Evolutionary conservation across 306 rosid species (phyloP).

Genomic region (Lotus japonicus): DNA sequence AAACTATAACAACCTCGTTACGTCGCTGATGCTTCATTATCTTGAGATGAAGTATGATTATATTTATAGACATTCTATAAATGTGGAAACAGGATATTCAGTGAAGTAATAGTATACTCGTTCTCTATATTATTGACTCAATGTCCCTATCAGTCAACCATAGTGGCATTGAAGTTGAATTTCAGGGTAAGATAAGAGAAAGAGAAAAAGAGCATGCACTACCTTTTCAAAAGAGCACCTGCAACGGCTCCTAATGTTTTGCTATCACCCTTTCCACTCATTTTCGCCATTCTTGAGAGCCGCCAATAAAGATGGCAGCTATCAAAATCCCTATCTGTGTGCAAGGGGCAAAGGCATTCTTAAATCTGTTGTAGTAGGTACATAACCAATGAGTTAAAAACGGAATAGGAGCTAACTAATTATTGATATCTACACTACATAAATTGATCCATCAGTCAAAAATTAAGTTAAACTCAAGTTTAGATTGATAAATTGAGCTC

Average conservation of each 20-base stretch:
- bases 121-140: not conserved
- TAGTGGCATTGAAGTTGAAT: conserved; percentile 12
- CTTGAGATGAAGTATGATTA: not conserved
- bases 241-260: conserved; percentile 9
- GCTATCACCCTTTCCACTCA: not conserved
- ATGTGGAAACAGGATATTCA: not conserved
- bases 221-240: conserved; percentile 9
- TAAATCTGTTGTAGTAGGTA: not conserved
- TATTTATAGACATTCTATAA: not conserved
- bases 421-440: too few species aligned
- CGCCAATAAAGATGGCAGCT: not conserved
- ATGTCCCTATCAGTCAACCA: conserved; percentile 8
- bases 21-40: too few species aligned
- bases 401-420: too few species aligned
- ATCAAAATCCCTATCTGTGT: not conserved
- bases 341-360: not conserved
- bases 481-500: too few species aligned
- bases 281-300: not conserved
- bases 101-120: not conserved
- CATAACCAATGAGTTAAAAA: too few species aligned
- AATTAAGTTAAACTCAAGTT: too few species aligned
- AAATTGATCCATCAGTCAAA: too few species aligned
- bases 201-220: not conserved
- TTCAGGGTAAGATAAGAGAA: not conserved
- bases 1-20: too few species aligned